Evolutionary conservation across 257 asterid species (phyloP).

Genomic region (Capsicum pubescens): DNA sequence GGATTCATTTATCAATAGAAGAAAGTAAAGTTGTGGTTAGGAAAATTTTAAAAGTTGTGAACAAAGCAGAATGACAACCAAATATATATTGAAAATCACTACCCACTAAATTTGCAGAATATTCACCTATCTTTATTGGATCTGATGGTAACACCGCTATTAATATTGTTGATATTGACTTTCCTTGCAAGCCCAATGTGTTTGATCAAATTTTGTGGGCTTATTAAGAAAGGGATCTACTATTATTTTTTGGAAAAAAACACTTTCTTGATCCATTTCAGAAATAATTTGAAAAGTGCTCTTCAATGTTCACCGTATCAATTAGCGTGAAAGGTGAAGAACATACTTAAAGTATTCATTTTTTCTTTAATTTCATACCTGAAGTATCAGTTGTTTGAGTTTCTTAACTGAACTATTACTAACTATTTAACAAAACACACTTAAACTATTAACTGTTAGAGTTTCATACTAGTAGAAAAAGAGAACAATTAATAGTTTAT

Average conservation of each 20-base stretch:
- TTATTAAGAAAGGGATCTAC: no score
- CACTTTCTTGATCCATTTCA: neutral
- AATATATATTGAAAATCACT: constrained; percentile 59
- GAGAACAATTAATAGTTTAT: no score
- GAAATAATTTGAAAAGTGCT: neutral
- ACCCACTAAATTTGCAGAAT: constrained; percentile 54
- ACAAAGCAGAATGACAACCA: constrained; percentile 66
- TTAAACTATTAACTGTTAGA: no score
- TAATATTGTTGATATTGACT: constrained; percentile 35
- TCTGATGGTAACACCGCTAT: constrained; percentile 44
- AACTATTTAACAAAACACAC: no score
- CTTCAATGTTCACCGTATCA: neutral
- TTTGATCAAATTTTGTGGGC: neutral
- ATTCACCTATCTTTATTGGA: constrained; percentile 47
- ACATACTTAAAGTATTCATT: no score
- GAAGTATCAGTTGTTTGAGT: no score
- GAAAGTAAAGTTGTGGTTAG: constrained; percentile 62
- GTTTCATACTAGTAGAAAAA: no score
- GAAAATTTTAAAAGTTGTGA: constrained; percentile 61
- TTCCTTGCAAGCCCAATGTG: constrained; percentile 53
- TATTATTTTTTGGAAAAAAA: no score
- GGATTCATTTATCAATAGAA: constrained; percentile 57
- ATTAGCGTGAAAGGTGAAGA: no score
- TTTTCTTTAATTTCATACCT: no score
- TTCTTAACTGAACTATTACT: no score